Percentiles rank a stretch among this genome's conserved stretches.
Evolutionary conservation across 805 yeast species (phyloP).

Genomic region (Saturnispora diversa): DNA sequence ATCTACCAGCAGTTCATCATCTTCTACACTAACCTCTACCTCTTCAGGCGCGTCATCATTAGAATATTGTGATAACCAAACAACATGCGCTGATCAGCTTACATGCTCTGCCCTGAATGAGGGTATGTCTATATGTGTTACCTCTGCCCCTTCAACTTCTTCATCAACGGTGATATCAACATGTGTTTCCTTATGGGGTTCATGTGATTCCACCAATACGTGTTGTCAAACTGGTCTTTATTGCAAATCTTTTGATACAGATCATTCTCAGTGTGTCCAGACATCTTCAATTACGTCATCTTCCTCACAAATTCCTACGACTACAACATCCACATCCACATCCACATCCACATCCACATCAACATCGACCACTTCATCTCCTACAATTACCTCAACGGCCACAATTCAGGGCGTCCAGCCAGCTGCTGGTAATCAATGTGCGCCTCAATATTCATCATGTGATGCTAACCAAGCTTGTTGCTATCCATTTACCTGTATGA

Average conservation of each 20-base stretch:
- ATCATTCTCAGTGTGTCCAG: background rate
- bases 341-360: slow-evolving; percentile 2
- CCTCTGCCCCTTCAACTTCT: background rate
- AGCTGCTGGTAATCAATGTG: too few species aligned
- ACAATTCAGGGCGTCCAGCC: too few species aligned
- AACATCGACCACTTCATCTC: background rate
- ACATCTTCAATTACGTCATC: slow-evolving; percentile 4
- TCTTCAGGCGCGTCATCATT: background rate
- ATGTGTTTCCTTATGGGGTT: background rate
- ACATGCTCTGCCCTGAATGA: background rate
- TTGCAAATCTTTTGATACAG: background rate
- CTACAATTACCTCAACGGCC: slow-evolving; percentile 5
- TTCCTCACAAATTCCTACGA: background rate
- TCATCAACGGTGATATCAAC: slow-evolving; percentile 5
- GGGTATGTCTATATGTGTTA: slow-evolving; percentile 1
- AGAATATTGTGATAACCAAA: background rate
- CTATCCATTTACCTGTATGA: background rate
- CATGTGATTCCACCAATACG: background rate
- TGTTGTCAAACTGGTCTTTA: background rate
- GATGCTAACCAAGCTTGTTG: background rate
- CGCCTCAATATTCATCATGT: background rate
- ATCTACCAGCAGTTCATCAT: too few species aligned
- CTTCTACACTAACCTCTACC: too few species aligned
- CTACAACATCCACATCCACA: background rate
- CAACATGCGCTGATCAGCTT: background rate